Evolutionary conservation across 1,284 basidiomycete genomes (phyloP), one percentile per base, ranked within the genome.

Genomic region (Sporisorium graminicola): DNA sequence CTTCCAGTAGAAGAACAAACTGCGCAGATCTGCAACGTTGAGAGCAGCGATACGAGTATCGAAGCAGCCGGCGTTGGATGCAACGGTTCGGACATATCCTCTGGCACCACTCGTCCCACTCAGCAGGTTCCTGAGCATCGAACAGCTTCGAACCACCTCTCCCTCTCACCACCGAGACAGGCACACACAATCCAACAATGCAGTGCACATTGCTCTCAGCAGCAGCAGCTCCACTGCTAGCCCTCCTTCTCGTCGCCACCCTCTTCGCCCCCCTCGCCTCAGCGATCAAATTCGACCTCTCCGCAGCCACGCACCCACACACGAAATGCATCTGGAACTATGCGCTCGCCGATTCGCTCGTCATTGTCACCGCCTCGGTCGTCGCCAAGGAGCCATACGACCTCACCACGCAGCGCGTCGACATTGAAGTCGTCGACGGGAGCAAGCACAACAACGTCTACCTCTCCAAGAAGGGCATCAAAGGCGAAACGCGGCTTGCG

Each of bases 371-470:
- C 0, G 94, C 94, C 62, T 96, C 96, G 84, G 91, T 95, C 42
- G 90, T 91, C 0, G 88, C 91, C 0, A 67, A 70, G 43, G 74
- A 76, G 31, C 60, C 63, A 2, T 57, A 56, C 37, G 71, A 70
- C 47, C 77, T 74, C 8, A 53, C 70, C 26, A 57, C 76, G 24
- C 83, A 84, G 52, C 74, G 74, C 22, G 56, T 98, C 44, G 96
- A 99, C 88, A 90, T 99, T 74, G 94, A 97, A 85, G 94, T 99
- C 72, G 88, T 98, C 59, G 97, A 99, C 87, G 94, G 94, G 13
- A 92, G 91, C 58, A 89, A 91, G 51, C 90, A 92, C 84, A 91
- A 91, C 83, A 98, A 98, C 86, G 90, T 96, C 20, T 99, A 98
- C 86, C 88, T 98, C 77, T 91, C 90, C 83, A 98, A 98, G 88